These are phyloP conservation scores for Fusarium sp. DNA, from an alignment of 2,329 filamentous ascomycete species.

Conservation along the genomic window DNA sequence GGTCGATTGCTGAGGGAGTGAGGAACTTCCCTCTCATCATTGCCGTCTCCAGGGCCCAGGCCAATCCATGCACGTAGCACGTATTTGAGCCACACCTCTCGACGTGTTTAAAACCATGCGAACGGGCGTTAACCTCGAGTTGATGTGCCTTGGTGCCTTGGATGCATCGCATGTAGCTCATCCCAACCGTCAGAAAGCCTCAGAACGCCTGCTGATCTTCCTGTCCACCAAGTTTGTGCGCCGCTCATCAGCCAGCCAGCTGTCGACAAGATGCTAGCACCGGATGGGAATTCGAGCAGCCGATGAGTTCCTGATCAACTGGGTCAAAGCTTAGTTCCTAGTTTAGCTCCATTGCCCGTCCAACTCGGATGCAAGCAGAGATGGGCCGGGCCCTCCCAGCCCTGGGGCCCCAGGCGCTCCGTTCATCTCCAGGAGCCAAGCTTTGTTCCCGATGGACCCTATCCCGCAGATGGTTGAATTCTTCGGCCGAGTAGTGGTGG, in stretches of 20 bases:
- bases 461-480: constrained; percentile 3
- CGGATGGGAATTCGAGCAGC: constrained; percentile 4
- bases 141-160: constrained; percentile 9
- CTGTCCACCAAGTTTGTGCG: constrained; percentile 2
- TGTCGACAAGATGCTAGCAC: constrained; percentile 12
- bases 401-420: constrained; percentile 10
- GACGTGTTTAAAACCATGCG: constrained; percentile 13
- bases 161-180: constrained; percentile 2
- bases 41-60: neutral
- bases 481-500: constrained; percentile 33
- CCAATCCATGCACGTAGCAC: neutral
- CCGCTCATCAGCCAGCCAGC: neutral
- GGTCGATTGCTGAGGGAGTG: neutral
- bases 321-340: constrained; percentile 28
- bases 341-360: constrained; percentile 11
- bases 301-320: constrained; percentile 22
- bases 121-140: constrained; percentile 6
- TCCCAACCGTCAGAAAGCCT: constrained; percentile 18
- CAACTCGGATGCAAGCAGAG: constrained; percentile 1
- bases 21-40: constrained; percentile 3
- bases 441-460: constrained; percentile 14
- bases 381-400: constrained; percentile 3
- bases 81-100: constrained; percentile 16
- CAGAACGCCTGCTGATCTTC: constrained; percentile 20
- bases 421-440: constrained; percentile 10